Base-by-base conservation (phyloP, 2,329 filamentous ascomycete species). In the Diaporthe citri region DNA sequence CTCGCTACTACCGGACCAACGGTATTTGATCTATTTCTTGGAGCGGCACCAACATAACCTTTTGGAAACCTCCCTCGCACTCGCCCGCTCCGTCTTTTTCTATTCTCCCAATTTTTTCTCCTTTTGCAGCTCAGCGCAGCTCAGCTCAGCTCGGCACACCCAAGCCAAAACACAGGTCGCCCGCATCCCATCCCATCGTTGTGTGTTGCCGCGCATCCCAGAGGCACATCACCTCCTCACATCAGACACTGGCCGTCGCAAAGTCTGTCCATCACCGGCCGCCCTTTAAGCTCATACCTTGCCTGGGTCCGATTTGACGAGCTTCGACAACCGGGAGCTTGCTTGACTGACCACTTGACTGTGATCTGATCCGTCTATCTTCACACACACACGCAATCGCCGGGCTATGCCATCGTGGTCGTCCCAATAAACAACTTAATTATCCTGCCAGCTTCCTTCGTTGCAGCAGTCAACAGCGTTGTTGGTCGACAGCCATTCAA, bases 401-500 rank as follows among this genome's bases (percentile, higher is more conserved):
- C 78, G 67, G 66, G 70, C 66, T 74, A 75, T 76, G 74, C 62
- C 67, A 73, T 74, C 79, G 43, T 48, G 43, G 80, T 84, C 82
- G 84, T 86, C 86, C 84, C 83, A 79, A 82, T 84, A 83, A 79
- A 83, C 82, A 72, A 83, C 83, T 69, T 85, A 84, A 85, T 86
- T 86, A 78, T 79, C 76, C 72, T 75, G 64, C 72, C 75, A 76
- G 69, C 75, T 56, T 71, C 25, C 70, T 48, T 51, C 36, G n/a
- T 62, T 51, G 62, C 70, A 69, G 64, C 56, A 39, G 62, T 55
- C 41, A 48, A 34, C 31, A 13, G 60, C 34, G 43, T 75, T 71
- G 67, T 77, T 66, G 76, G 74, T 73, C 73, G 76, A 76, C 76
- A 75, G 75, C 74, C 75, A 74, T 73, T 77, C 75, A 69, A 72